A percentile compares a stretch with the other conserved stretches of the same genome.
phyloP scores from a whole-genome alignment of 345 rosid species.

The Tarenaya hassleriana region DNA sequence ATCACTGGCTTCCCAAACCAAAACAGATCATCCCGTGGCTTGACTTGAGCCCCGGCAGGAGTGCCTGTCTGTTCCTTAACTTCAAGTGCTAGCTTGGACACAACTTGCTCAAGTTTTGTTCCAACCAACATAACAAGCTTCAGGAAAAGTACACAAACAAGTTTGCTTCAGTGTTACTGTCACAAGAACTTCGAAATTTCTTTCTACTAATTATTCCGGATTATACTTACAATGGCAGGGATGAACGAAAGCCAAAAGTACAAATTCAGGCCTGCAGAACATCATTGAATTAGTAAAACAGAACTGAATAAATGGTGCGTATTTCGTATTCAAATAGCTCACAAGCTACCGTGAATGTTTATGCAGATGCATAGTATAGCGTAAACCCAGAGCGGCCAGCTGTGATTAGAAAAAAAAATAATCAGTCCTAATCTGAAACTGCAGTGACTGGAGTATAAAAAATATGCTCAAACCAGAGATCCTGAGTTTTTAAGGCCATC shows the following conservation, averaged over 20 bases:
- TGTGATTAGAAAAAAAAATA: conserved; percentile 28
- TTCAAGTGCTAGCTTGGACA: conserved; percentile 81
- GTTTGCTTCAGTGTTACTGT: conserved; percentile 10
- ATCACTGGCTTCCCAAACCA: conserved; percentile 96
- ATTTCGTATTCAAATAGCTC: conserved; percentile 1
- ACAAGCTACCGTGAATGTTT: conserved; percentile 66
- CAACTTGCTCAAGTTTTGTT: conserved; percentile 88
- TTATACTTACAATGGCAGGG: conserved; percentile 76
- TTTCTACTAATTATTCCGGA: neutral
- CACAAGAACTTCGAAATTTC: conserved; percentile 1
- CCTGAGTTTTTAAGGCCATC: too few species aligned
- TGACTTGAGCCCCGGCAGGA: conserved; percentile 59
- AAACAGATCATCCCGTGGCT: conserved; percentile 83
- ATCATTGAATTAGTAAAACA: conserved; percentile 5
- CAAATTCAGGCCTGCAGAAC: conserved; percentile 63
- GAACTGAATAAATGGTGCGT: neutral
- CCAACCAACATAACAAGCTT: conserved; percentile 91
- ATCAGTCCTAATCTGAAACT: conserved; percentile 13
- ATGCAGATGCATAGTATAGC: conserved; percentile 80
- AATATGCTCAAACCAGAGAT: too few species aligned
- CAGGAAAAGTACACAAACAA: conserved; percentile 18
- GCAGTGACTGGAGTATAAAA: neutral
- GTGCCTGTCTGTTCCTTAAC: conserved; percentile 62
- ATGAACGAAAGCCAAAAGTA: conserved; percentile 96
- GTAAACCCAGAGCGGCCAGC: conserved; percentile 95